Base-by-base conservation (phyloP, 208 protist species). In the Histomonas meleagridis region DNA sequence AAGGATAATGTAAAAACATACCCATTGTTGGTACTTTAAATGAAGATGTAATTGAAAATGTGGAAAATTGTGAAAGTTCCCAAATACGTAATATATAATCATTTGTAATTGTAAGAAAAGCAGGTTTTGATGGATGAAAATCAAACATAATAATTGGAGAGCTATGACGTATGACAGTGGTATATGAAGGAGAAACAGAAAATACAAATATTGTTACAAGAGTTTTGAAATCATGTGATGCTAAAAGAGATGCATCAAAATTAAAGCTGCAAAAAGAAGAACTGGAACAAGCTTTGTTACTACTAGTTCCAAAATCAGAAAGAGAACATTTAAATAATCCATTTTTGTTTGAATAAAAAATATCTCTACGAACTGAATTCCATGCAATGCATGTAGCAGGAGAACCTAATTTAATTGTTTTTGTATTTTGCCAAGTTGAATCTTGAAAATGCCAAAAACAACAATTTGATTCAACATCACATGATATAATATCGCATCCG, bases 391-490 rank as follows among this genome's bases (percentile, higher is more conserved):
- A 43, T 51, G 76, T 53, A 48, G 55, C 7, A n/a, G 76, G 76
- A 32, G 43, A 38, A 28, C 38, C 38, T 28, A 86, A 10, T 55
- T 86, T 4, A 38, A 86, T 40, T 35, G 26, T 86, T 55, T 26
- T 32, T 49, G 76, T 55, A 38, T 86, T 86, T 55, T 86, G 76
- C 76, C 76, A 86, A 18, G 18, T 49, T 7, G 76, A 86, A 35
- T 86, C 76, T 55, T 86, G 76, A 48, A 57, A 86, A 55, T 86
- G 46, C 76, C 76, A 86, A 55, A 86, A 86, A 43, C 32, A 51
- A 32, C 18, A 51, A 7, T 38, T 51, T 26, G 26, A 40, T 18
- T 32, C 23, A 12, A 86, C 46, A 86, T 86, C 76, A 28, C 76
- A 86, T 32, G 76, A 86, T 38, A 86, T 28, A 16, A 86, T 86